phyloP scores from a whole-genome alignment of 768 basidiomycete species.

The Peribolospora kevripleyi region DNA sequence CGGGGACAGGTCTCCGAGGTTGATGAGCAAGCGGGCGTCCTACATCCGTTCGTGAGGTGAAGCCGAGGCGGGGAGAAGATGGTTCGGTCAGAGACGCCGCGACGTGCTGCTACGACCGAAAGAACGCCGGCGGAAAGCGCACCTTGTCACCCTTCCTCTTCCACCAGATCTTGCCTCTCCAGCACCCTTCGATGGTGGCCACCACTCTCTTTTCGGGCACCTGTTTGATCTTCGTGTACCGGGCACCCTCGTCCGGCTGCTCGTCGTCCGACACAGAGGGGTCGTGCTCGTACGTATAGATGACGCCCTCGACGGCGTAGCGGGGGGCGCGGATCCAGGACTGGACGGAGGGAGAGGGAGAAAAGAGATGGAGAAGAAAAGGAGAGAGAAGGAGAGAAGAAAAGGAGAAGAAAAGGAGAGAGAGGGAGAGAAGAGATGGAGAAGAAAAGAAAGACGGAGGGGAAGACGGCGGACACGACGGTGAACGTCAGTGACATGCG shows the following conservation, averaged over 20 bases:
- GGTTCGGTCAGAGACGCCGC: background rate
- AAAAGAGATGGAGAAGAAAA: too few relatives aligned
- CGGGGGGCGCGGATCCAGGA: slow-evolving; percentile 65
- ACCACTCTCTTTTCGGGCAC: slow-evolving; percentile 56
- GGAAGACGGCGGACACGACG: too few relatives aligned
- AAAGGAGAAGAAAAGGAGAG: background rate
- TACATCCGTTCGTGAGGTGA: background rate
- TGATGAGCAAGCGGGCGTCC: slow-evolving; percentile 28
- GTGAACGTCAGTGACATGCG: background rate
- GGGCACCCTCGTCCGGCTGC: slow-evolving; percentile 37
- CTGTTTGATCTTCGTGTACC: slow-evolving; percentile 41
- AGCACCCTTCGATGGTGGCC: slow-evolving; percentile 66
- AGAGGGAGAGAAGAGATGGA: background rate
- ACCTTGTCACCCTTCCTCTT: slow-evolving; percentile 26
- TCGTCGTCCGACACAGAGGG: slow-evolving; percentile 28
- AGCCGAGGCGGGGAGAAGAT: background rate
- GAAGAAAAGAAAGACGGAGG: too few relatives aligned
- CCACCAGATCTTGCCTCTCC: slow-evolving; percentile 65
- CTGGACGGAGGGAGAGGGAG: background rate
- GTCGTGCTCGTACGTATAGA: slow-evolving; percentile 41
- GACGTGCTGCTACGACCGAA: background rate
- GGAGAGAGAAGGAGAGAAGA: background rate
- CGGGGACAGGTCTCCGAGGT: slow-evolving; percentile 41
- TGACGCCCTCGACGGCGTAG: slow-evolving; percentile 64
- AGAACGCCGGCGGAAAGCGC: slow-evolving; percentile 3